Conservation (phyloP, 202 grass and related monocot genomes). For the Elaeis oleifera region DNA sequence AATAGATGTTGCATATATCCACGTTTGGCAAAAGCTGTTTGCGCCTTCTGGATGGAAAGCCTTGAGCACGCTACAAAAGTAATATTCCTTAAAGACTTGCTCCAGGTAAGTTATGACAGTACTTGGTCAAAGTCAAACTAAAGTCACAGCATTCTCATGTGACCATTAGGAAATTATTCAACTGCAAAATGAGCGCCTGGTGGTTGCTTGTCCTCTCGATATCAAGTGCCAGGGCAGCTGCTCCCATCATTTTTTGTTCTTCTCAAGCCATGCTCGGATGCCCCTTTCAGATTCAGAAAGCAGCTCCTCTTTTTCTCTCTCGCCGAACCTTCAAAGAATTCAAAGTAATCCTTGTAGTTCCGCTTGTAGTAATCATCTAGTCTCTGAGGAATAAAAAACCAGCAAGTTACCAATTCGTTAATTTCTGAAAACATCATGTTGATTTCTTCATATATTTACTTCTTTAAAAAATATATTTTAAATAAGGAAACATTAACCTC, state of each 20-base stretch:
- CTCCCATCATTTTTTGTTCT: slow-evolving; percentile 45
- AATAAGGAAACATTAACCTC: slow-evolving; percentile 33
- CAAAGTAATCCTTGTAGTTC: slow-evolving; percentile 87
- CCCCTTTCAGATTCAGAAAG: slow-evolving; percentile 68
- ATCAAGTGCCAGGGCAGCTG: too few species aligned
- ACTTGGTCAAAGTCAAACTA: too few species aligned
- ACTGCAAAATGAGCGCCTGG: too few species aligned
- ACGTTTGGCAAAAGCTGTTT: too few species aligned
- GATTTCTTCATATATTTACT: not conserved
- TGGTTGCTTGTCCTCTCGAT: too few species aligned
- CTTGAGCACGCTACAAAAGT: too few species aligned
- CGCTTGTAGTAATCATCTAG: slow-evolving; percentile 75
- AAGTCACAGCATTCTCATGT: too few species aligned
- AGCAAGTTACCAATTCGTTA: not conserved
- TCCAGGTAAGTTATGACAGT: too few species aligned
- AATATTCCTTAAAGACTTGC: too few species aligned
- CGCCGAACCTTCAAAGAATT: slow-evolving; percentile 48
- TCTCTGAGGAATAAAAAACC: slow-evolving; percentile 37
- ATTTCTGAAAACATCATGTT: slow-evolving; percentile 1
- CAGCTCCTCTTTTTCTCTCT: slow-evolving; percentile 50
- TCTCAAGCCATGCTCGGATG: slow-evolving; percentile 83
- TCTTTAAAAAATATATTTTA: not conserved
- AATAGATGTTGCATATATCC: too few species aligned
- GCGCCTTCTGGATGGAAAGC: too few species aligned
- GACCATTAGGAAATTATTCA: too few species aligned